Conservation (phyloP, 768 basidiomycete species). For the Boletus edulis region DNA sequence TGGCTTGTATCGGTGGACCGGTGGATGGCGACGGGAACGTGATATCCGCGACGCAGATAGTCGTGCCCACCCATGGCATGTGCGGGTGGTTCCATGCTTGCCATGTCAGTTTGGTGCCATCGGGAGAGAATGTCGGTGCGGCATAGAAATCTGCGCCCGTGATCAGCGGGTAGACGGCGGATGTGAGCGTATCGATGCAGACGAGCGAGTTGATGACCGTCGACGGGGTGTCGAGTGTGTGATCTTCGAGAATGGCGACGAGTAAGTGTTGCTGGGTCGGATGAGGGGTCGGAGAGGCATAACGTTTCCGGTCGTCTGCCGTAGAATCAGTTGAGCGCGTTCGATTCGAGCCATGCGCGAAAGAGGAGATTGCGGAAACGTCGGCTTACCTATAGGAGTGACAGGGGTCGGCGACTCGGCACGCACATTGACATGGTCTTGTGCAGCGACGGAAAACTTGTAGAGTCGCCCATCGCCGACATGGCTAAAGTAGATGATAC, state of each 20-base stretch:
- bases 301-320: neutral
- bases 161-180: neutral
- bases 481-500: neutral
- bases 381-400: neutral
- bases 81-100: conserved; percentile 1
- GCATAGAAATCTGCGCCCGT: conserved; percentile 2
- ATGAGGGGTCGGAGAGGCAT: conserved; percentile 1
- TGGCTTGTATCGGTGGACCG: neutral
- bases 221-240: neutral
- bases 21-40: neutral
- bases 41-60: neutral
- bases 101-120: conserved; percentile 1
- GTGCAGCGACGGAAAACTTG: neutral
- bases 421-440: neutral
- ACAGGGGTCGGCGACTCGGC: neutral
- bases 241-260: conserved; percentile 1
- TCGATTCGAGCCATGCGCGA: neutral
- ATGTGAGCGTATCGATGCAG: neutral
- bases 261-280: neutral
- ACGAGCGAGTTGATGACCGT: neutral
- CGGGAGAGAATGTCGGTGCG: neutral
- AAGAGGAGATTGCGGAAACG: neutral
- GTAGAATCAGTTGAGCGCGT: no score
- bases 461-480: neutral
- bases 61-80: conserved; percentile 3